Evolutionary conservation across 345 rosid genomes (phyloP).

Genomic region (Ceriops zippeliana): DNA sequence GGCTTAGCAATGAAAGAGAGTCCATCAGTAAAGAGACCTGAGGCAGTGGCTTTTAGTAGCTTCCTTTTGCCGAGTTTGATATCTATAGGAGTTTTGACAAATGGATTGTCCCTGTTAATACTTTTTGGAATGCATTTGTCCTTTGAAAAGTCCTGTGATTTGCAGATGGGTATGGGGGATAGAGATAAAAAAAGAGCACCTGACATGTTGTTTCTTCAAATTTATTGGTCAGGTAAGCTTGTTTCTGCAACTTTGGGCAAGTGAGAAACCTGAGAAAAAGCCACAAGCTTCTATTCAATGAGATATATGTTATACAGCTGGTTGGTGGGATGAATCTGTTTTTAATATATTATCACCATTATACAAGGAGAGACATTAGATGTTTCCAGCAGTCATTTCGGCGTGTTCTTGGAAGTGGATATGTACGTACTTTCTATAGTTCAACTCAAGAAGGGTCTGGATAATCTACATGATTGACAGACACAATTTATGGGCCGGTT

Average conservation of each 20-base stretch:
- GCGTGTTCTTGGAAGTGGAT: conserved; percentile 4
- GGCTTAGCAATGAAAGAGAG: conserved; percentile 21
- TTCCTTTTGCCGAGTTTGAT: conserved; percentile 38
- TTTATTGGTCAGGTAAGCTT: not conserved
- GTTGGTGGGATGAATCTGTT: too few relatives aligned
- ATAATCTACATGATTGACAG: not conserved
- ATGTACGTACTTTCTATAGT: not conserved
- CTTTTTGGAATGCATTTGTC: conserved; percentile 27
- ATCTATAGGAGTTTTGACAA: conserved; percentile 21
- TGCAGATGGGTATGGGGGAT: conserved; percentile 39
- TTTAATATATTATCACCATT: not conserved
- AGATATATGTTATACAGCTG: too few relatives aligned
- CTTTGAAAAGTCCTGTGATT: conserved; percentile 36
- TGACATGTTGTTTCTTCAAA: conserved; percentile 28
- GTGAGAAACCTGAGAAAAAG: not conserved
- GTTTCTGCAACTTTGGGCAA: not conserved
- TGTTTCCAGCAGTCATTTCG: not conserved
- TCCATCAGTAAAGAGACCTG: conserved; percentile 31
- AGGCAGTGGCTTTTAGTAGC: conserved; percentile 35
- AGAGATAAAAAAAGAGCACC: conserved; percentile 37
- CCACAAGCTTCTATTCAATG: too few relatives aligned
- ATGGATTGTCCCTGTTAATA: conserved; percentile 23
- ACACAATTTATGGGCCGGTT: not conserved
- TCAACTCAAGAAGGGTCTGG: not conserved
- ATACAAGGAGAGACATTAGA: not conserved